These are phyloP conservation scores for Neophaeococcomyces aloes DNA, from an alignment of 2,329 filamentous ascomycete species.

Conservation along the genomic window DNA sequence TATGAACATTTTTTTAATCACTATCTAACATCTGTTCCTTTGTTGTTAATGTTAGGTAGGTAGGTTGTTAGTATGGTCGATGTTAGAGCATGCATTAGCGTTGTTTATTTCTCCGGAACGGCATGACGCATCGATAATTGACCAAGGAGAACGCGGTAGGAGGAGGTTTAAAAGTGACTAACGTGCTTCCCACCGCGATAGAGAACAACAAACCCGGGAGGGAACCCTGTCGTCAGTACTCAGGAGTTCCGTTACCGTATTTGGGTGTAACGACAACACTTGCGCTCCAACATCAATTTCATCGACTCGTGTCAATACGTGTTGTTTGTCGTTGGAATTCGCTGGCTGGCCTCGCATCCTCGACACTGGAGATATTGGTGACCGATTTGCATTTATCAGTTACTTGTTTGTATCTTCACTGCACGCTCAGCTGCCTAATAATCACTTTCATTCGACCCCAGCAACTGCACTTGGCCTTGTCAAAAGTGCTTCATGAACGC, in stretches of 20 bases:
- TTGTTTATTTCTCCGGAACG: conserved; percentile 1
- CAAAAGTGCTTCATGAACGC: neutral
- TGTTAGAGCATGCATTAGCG: no score
- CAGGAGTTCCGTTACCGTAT: neutral
- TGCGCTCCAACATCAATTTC: no score
- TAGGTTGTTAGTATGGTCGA: no score
- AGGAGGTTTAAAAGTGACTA: neutral
- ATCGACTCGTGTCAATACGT: no score
- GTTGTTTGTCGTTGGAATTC: no score
- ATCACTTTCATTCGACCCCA: neutral
- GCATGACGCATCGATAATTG: neutral
- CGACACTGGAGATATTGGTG: neutral
- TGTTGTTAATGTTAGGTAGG: no score
- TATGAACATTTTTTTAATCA: no score
- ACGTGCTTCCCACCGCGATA: neutral
- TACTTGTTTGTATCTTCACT: no score
- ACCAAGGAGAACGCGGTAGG: neutral
- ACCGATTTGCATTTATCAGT: no score
- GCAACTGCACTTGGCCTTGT: neutral
- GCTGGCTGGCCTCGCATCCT: no score
- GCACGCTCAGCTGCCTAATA: no score
- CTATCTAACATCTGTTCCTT: no score
- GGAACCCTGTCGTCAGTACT: neutral
- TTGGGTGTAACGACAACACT: neutral
- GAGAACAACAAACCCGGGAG: neutral